Base-by-base conservation (phyloP, 2,329 filamentous ascomycete genomes). In the Alternaria arbusti region DNA sequence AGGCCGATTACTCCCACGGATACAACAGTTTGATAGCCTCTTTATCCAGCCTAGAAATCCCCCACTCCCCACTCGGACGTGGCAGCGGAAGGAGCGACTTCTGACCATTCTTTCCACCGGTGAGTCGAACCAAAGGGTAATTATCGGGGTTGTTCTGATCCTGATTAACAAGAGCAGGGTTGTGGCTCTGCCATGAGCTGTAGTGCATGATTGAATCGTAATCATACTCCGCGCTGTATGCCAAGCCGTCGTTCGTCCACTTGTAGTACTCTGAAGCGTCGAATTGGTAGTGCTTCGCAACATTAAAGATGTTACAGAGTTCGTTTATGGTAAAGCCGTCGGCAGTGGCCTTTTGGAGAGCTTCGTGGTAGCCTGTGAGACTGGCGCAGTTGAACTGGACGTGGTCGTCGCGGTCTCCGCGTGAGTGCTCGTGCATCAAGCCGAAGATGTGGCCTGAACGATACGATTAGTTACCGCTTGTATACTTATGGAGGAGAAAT, bases 161-260 rank as follows among this genome's bases (percentile, higher is more conserved):
- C 4, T 23, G 15, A 17, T 26, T 20, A 3, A 25, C n/a, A 47
- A 47, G 45, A 26, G 45, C 45, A n/a, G 23, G 45, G 13, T 47
- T 47, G 22, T 26, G 45, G 45, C 45, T 47, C 45, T 47, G 45
- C 45, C 45, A 47, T 15, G 45, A 56, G 36, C 44, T 56, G 20
- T 58, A 58, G 8, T 50, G 56, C 46, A 58, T 58, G 22, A 58
- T 58, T 2, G 56, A 58, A 36, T 58, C 28, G n/a, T 40, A 26
- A 25, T 58, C 45, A 30, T 50, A 58, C 1, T 58, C 46, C 15
- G 13, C 6, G 46, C 56, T 51, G 13, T 32, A 12, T 22, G 15
- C 7, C 15, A 36, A 23, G n/a, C 43, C 43, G 15, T 49, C 25
- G 26, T 58, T 43, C 12, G 10, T 25, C 45, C 23, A 47, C 45